Percentiles rank a stretch among this genome's conserved stretches.
phyloP scores from a whole-genome alignment of 495 filamentous ascomycete species.

The Penicillium steckii region DNA sequence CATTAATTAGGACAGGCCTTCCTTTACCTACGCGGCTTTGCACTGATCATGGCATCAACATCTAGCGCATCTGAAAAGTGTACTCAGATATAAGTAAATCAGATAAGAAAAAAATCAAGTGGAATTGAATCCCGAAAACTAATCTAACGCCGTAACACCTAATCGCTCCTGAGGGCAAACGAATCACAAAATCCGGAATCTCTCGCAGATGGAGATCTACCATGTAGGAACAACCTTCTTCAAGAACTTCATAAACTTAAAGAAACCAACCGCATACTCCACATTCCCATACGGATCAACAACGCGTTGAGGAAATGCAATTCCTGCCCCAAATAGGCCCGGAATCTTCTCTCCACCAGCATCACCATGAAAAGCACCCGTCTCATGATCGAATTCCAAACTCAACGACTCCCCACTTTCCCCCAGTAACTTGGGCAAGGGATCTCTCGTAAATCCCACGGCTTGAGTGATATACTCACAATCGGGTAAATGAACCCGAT shows the following conservation, averaged over 20 bases:
- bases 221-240: constrained; percentile 51
- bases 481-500: constrained; percentile 40
- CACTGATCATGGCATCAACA: too few relatives aligned
- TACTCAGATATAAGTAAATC: too few relatives aligned
- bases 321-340: constrained; percentile 57
- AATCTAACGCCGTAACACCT: too few relatives aligned
- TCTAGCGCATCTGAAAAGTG: too few relatives aligned
- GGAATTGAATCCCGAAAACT: too few relatives aligned
- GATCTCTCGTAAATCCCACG: constrained; percentile 52
- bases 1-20: too few relatives aligned
- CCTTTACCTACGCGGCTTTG: too few relatives aligned
- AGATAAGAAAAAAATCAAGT: too few relatives aligned
- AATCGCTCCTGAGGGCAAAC: too few relatives aligned
- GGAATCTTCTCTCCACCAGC: constrained; percentile 33
- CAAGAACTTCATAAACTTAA: constrained; percentile 63
- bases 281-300: constrained; percentile 60
- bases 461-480: constrained; percentile 55
- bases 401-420: constrained; percentile 28
- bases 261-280: constrained; percentile 60
- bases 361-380: constrained; percentile 46
- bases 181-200: too few relatives aligned
- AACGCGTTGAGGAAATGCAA: constrained; percentile 60
- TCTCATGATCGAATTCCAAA: constrained; percentile 49
- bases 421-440: constrained; percentile 41
- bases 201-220: too few relatives aligned